Evolutionary conservation across 78 protist species (phyloP).

Genomic region (Polysphondylium violaceum): DNA sequence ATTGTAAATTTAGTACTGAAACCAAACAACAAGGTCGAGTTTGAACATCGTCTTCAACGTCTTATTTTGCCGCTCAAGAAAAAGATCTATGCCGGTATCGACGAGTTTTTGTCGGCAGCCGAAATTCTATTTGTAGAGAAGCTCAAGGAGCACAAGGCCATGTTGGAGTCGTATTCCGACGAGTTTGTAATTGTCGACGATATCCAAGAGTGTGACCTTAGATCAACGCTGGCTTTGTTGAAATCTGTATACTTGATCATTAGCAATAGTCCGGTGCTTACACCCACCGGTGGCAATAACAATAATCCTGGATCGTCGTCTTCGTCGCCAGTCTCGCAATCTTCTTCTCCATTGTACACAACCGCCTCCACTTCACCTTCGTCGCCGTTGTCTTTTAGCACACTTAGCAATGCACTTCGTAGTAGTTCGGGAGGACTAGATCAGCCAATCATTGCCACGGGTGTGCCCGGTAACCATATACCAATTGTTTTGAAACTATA

Average conservation of each 20-base stretch:
- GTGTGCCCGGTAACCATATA: not conserved
- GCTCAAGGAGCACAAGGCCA: not conserved
- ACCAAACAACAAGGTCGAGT: constrained; percentile 12
- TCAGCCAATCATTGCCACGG: not conserved
- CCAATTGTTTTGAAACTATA: not conserved
- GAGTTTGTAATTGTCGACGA: not conserved
- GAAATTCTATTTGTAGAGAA: constrained; percentile 1
- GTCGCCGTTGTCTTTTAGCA: not conserved
- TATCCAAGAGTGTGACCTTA: not conserved
- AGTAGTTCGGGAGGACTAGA: too few relatives aligned
- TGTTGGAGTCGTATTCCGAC: not conserved
- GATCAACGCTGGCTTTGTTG: constrained; percentile 3
- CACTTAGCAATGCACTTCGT: too few relatives aligned
- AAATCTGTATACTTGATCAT: too few relatives aligned
- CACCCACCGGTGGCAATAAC: too few relatives aligned
- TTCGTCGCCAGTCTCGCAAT: not conserved
- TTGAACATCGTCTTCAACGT: constrained; percentile 32
- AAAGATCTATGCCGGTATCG: constrained; percentile 49
- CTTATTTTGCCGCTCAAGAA: constrained; percentile 39
- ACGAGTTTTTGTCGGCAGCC: constrained; percentile 42
- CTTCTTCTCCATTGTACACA: not conserved
- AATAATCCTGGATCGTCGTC: constrained; percentile 4
- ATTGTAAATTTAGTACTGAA: constrained; percentile 43
- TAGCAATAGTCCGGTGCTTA: too few relatives aligned
- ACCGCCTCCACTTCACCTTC: not conserved